phyloP scores from a whole-genome alignment of 306 rosid genomes.

The Ormosia semicastrata region DNA sequence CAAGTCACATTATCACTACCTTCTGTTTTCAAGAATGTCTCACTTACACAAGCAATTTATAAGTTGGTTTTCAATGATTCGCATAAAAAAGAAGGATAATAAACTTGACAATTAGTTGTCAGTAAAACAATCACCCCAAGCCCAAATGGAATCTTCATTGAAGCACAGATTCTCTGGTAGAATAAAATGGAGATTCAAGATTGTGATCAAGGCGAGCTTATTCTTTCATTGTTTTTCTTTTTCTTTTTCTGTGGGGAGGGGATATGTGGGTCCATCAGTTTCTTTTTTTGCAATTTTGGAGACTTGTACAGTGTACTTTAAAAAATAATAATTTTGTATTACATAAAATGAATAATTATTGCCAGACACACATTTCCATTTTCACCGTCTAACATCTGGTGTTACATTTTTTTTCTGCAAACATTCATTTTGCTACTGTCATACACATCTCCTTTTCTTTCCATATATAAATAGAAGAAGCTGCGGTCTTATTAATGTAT shows the following conservation, averaged over 20 bases:
- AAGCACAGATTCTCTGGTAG: constrained; percentile 5
- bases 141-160: constrained; percentile 12
- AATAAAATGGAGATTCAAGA: neutral
- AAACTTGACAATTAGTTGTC: neutral
- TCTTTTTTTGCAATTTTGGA: neutral
- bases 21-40: constrained; percentile 14
- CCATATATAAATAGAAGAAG: too few species aligned
- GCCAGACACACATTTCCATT: too few species aligned
- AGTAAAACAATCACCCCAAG: constrained; percentile 18
- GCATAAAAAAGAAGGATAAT: neutral
- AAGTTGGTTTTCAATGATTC: constrained; percentile 7
- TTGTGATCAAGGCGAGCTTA: constrained; percentile 26
- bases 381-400: too few species aligned
- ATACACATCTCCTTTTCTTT: too few species aligned
- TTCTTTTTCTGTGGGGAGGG: neutral
- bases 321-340: too few species aligned
- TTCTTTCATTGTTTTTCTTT: constrained; percentile 27
- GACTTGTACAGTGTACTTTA: constrained; percentile 42
- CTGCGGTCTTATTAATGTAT: too few species aligned
- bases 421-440: too few species aligned
- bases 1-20: neutral
- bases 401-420: too few species aligned
- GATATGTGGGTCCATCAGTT: neutral
- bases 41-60: neutral
- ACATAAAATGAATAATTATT: too few species aligned